Evolutionary conservation across 805 yeast genomes (phyloP).

Genomic region (Kregervanrija fluxuum): DNA sequence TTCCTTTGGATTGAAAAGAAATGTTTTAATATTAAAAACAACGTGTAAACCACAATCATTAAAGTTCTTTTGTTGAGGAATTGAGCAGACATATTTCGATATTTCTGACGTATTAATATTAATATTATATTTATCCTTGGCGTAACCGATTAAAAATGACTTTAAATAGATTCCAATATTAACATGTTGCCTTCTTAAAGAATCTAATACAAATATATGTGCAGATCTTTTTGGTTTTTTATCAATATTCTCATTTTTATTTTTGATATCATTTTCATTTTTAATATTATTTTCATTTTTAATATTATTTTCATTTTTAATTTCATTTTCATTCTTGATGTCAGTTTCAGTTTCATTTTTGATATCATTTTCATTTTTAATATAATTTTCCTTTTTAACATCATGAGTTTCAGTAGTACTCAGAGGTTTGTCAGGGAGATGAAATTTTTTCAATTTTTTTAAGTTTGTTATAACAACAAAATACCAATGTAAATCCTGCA

Average conservation of each 20-base stretch:
- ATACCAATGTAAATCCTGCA: constrained; percentile 82
- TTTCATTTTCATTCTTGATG: background rate
- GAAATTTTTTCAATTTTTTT: constrained; percentile 22
- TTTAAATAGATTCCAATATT: constrained; percentile 47
- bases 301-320: background rate
- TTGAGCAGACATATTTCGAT: constrained; percentile 28
- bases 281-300: constrained; percentile 1
- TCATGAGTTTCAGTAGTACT: background rate
- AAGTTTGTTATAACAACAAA: constrained; percentile 63
- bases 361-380: background rate
- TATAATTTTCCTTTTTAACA: background rate
- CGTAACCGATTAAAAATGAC: constrained; percentile 58
- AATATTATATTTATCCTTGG: constrained; percentile 51
- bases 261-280: background rate
- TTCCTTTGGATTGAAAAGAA: constrained; percentile 40
- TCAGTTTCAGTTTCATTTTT: constrained; percentile 1
- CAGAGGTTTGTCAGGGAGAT: background rate
- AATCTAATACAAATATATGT: constrained; percentile 63
- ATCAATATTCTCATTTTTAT: constrained; percentile 1
- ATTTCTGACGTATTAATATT: constrained; percentile 42
- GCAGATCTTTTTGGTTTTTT: constrained; percentile 19
- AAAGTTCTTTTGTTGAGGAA: constrained; percentile 80
- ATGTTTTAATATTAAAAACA: constrained; percentile 59
- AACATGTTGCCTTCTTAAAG: constrained; percentile 55
- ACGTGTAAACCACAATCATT: constrained; percentile 95